Evolutionary conservation across 352 stramenopile genomes (phyloP).

Genomic region (Elongisporangium anandrum): DNA sequence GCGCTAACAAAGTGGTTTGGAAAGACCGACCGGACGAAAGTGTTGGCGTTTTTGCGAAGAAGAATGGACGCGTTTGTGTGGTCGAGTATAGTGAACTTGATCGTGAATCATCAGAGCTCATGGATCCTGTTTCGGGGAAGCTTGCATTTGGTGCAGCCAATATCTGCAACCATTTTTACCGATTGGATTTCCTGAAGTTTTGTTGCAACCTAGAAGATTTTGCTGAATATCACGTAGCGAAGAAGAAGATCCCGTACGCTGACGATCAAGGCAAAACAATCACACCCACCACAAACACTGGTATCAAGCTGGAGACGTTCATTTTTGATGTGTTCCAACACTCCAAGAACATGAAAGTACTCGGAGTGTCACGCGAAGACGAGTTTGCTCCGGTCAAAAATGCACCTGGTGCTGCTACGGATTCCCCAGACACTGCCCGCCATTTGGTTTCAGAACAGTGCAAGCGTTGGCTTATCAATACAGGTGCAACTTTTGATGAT

Average conservation of each 20-base stretch:
- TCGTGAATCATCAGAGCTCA: conserved; percentile 51
- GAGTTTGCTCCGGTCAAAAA: conserved; percentile 93
- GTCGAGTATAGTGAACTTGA: conserved; percentile 98
- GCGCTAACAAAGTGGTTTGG: conserved; percentile 96
- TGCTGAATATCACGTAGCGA: conserved; percentile 85
- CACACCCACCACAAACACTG: conserved; percentile 71
- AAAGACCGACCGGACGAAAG: conserved; percentile 92
- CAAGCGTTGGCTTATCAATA: conserved; percentile 53
- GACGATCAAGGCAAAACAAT: conserved; percentile 58
- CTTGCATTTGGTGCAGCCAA: conserved; percentile 95
- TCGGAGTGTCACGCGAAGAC: conserved; percentile 85
- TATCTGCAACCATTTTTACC: conserved; percentile 98
- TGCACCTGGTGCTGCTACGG: conserved; percentile 48
- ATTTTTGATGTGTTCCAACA: conserved; percentile 96
- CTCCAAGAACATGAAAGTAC: conserved; percentile 81
- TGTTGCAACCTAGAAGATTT: conserved; percentile 89
- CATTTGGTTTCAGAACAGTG: conserved; percentile 53
- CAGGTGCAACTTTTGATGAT: conserved; percentile 36
- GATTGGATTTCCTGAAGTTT: conserved; percentile 83
- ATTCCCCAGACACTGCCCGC: conserved; percentile 80
- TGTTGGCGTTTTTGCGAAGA: conserved; percentile 87
- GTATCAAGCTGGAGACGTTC: conserved; percentile 95
- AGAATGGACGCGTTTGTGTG: conserved; percentile 84
- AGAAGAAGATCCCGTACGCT: conserved; percentile 92
- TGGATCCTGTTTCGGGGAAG: conserved; percentile 59